Base-by-base conservation (phyloP, 129 eudicot genomes). In the Flaveria bidentis region DNA sequence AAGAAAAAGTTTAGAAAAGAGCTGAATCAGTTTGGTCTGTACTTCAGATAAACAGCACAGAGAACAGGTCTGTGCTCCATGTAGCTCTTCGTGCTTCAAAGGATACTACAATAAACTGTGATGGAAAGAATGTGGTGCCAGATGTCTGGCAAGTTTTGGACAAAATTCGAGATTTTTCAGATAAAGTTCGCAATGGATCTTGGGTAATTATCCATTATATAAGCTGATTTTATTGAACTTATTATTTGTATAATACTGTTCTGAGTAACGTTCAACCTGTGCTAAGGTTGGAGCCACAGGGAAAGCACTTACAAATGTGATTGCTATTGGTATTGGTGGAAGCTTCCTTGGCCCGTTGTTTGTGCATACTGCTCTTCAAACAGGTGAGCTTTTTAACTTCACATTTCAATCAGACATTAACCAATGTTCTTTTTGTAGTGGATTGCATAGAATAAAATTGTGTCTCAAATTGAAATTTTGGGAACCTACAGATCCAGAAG, bases 281-380 rank as follows among this genome's bases (percentile, higher is more conserved):
- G 45, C 64, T 82, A 93, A 36, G 98, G 88, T 90, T 73, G 98
- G 98, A 88, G 96, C 85, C 76, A 90, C 98, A 14, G 98, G 98
- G 71, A 93, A 93, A 78, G 44, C 84, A 42, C 73, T 93, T 82
- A 88, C 76, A 23, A 85, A 93, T 84, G 98, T 93, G 75, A 81
- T 93, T 82, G 95, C 98, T 28, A 68, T 90, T 71, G 98, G 98
- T 22, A 93, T 93, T 67, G 98, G 98, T 69, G 98, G 98, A 74
- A 93, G 98, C 82, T 93, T 90, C 82, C 86, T 93, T 76, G 98
- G 98, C 50, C 98, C 98, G 25, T 81, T 93, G 57, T 93, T 93
- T 87, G 98, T 93, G 70, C 98, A 93, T 82, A 90, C 98, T 15
- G 97, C 98, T 83, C 98, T 93, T 74, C 98, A 93, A 84, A 90